phyloP scores from a whole-genome alignment of 148 eudicot species.

The Silene latifolia region DNA sequence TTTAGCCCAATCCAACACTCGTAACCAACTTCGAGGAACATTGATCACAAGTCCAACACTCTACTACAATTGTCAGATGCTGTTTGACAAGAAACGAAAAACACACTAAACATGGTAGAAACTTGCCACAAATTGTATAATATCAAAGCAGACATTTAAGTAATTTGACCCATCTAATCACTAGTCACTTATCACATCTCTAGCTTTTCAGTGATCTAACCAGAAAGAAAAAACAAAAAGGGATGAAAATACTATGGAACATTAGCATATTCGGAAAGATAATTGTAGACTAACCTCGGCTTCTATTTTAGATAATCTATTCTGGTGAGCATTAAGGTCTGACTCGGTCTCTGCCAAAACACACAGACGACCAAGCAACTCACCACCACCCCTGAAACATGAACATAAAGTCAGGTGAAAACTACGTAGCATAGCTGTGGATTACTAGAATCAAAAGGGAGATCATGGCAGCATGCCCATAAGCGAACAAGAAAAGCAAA shows the following conservation, averaged over 20 bases:
- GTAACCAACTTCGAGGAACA: no score
- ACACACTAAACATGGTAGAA: background rate
- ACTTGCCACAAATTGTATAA: background rate
- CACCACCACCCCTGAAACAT: conserved; percentile 91
- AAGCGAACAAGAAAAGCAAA: no score
- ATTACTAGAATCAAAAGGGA: background rate
- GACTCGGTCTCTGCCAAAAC: conserved; percentile 77
- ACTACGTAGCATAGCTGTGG: background rate
- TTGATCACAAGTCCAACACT: no score
- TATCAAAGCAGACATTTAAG: background rate
- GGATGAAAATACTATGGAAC: background rate
- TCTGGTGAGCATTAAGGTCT: conserved; percentile 67
- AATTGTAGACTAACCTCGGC: conserved; percentile 57
- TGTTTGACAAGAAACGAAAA: background rate
- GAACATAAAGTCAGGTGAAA: conserved; percentile 18
- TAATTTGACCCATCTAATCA: background rate
- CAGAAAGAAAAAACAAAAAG: background rate
- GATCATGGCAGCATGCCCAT: background rate
- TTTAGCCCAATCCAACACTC: no score
- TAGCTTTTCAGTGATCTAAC: background rate
- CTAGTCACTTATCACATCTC: background rate
- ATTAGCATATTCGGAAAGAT: conserved; percentile 2
- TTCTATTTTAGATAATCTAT: conserved; percentile 69
- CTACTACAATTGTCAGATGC: conserved; percentile 34
- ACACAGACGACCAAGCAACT: conserved; percentile 74